Evolutionary conservation across 2,329 filamentous ascomycete species (phyloP).

Genomic region (Capronia americana): DNA sequence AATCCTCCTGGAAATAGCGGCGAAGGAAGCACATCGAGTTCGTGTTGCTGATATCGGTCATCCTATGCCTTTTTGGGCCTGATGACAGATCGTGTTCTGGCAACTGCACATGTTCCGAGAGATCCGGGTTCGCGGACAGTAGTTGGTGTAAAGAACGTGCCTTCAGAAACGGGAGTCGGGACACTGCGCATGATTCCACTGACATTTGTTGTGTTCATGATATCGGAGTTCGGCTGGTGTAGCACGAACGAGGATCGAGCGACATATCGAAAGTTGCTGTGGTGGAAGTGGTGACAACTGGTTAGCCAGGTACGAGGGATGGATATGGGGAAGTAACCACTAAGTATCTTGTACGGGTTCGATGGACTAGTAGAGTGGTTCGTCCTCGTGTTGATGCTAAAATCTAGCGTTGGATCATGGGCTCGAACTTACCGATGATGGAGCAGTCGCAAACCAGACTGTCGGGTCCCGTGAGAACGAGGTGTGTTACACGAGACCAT

Average conservation of each 20-base stretch:
- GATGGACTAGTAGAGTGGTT: background rate
- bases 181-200: background rate
- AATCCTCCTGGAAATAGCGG: background rate
- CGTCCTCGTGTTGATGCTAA: constrained; percentile 18
- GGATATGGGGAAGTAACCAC: background rate
- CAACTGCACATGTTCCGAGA: background rate
- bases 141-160: background rate
- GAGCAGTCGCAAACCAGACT: constrained; percentile 14
- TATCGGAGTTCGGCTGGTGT: background rate
- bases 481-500: constrained; percentile 3
- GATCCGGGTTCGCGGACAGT: background rate
- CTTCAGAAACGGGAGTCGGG: background rate
- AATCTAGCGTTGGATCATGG: constrained; percentile 13
- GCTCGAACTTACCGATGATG: constrained; percentile 2
- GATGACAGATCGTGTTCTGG: background rate
- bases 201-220: background rate
- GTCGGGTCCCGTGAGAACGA: constrained; percentile 9
- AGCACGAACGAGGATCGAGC: background rate
- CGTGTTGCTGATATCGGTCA: background rate
- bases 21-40: background rate
- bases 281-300: background rate
- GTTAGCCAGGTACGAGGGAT: background rate
- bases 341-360: background rate
- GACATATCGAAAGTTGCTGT: background rate
- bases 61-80: background rate